Evolutionary conservation across 768 basidiomycete genomes (phyloP).

Genomic region (Trametes cinnabarina): DNA sequence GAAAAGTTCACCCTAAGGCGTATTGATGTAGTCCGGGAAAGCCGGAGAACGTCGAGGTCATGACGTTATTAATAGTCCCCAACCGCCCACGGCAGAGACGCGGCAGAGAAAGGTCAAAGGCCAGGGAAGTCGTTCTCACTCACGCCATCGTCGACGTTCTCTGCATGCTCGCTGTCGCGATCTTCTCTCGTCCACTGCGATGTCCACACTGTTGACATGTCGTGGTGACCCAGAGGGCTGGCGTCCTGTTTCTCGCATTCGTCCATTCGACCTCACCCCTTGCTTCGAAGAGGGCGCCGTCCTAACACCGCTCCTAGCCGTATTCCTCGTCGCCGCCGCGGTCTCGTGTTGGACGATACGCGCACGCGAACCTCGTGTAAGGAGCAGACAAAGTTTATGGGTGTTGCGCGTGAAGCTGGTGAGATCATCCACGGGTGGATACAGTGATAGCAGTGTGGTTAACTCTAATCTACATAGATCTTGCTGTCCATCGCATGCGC

Average conservation of each 20-base stretch:
- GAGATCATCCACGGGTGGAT: constrained; percentile 30
- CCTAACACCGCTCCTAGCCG: constrained; percentile 49
- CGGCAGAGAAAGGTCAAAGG: neutral
- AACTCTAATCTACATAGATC: constrained; percentile 44
- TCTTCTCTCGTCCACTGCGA: constrained; percentile 18
- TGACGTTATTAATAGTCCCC: constrained; percentile 10
- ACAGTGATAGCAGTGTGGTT: neutral
- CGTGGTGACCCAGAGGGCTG: constrained; percentile 68
- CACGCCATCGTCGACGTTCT: constrained; percentile 24
- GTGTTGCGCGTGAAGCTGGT: constrained; percentile 68
- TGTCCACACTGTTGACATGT: constrained; percentile 14
- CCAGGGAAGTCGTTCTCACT: neutral
- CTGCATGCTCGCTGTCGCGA: constrained; percentile 25
- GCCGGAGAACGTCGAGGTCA: neutral
- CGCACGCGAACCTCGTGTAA: constrained; percentile 27
- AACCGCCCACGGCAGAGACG: neutral
- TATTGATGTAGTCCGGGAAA: too few relatives aligned
- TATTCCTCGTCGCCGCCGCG: constrained; percentile 44
- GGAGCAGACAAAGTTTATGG: constrained; percentile 49
- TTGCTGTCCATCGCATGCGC: constrained; percentile 47
- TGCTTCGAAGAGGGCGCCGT: constrained; percentile 80
- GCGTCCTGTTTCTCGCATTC: constrained; percentile 51
- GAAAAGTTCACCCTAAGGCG: too few relatives aligned
- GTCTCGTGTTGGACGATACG: constrained; percentile 36
- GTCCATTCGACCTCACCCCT: constrained; percentile 73